These are phyloP conservation scores for Trebouxia gelatinosa DNA, from an alignment of 163 green algal species.

Conservation along the genomic window DNA sequence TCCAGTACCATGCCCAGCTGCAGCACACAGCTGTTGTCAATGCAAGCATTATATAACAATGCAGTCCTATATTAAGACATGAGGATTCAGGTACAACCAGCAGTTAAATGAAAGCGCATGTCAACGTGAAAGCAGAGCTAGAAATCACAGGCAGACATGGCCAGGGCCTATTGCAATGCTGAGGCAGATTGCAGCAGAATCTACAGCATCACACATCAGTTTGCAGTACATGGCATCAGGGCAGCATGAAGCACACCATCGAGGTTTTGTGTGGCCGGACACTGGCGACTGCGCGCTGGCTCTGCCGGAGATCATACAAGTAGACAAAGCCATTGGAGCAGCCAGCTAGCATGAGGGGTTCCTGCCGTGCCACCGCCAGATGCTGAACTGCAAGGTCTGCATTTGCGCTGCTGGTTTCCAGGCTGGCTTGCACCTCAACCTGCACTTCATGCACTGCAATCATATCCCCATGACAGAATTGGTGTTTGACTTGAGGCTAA, in stretches of 20 bases:
- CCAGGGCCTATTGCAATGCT: too few species aligned
- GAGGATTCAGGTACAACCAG: too few species aligned
- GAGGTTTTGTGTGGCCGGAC: constrained; percentile 26
- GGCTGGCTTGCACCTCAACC: background rate
- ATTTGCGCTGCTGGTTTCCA: background rate
- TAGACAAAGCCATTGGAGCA: constrained; percentile 61
- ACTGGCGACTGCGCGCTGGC: constrained; percentile 28
- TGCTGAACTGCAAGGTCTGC: constrained; percentile 39
- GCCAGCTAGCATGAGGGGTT: constrained; percentile 67
- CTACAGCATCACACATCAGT: too few species aligned
- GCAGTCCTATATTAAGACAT: too few species aligned
- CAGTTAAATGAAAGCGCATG: too few species aligned
- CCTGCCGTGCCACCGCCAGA: constrained; percentile 49
- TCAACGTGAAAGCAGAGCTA: too few species aligned
- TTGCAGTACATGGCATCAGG: too few species aligned
- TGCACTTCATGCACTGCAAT: background rate
- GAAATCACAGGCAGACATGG: too few species aligned
- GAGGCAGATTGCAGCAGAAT: too few species aligned
- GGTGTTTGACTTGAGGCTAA: constrained; percentile 56
- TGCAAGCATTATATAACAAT: too few species aligned
- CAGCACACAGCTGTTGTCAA: too few species aligned
- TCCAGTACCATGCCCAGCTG: constrained; percentile 65
- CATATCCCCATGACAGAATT: constrained; percentile 15
- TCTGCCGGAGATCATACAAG: constrained; percentile 73
- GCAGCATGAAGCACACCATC: too few species aligned